Percentiles rank a stretch among this genome's conserved stretches.
Evolutionary conservation across 2,329 filamentous ascomycete species (phyloP).

Genomic region (Phyllosticta capitalensis): DNA sequence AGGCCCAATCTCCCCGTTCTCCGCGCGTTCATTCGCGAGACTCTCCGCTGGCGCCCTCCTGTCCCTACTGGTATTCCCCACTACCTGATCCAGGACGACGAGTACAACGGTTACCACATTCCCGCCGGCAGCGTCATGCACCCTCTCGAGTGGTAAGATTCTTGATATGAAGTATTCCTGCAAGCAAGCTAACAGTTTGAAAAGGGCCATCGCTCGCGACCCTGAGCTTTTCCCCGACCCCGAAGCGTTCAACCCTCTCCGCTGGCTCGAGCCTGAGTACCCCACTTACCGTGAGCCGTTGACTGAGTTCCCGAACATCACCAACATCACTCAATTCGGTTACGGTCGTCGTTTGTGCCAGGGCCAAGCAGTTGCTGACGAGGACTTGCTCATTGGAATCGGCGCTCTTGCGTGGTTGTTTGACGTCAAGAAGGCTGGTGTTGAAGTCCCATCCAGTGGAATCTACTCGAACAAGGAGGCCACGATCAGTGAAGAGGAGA

Average conservation of each 20-base stretch:
- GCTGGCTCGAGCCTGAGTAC: constrained; percentile 43
- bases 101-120: constrained; percentile 48
- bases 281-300: constrained; percentile 46
- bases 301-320: constrained; percentile 42
- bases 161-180: background rate
- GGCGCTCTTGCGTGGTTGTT: constrained; percentile 39
- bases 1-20: constrained; percentile 31
- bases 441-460: constrained; percentile 11
- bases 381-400: constrained; percentile 33
- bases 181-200: constrained; percentile 12
- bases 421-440: constrained; percentile 22
- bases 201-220: constrained; percentile 44
- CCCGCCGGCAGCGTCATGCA: constrained; percentile 43
- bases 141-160: constrained; percentile 33
- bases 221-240: constrained; percentile 42
- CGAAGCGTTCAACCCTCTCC: constrained; percentile 43
- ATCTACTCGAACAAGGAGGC: constrained; percentile 25
- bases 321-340: constrained; percentile 46
- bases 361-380: constrained; percentile 33
- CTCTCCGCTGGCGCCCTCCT: constrained; percentile 36
- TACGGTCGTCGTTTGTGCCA: constrained; percentile 43
- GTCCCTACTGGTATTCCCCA: constrained; percentile 45
- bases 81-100: constrained; percentile 44
- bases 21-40: constrained; percentile 30
- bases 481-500: constrained; percentile 26